Base-by-base conservation (phyloP, 2,329 filamentous ascomycete species). In the Calonectria naviculata region DNA sequence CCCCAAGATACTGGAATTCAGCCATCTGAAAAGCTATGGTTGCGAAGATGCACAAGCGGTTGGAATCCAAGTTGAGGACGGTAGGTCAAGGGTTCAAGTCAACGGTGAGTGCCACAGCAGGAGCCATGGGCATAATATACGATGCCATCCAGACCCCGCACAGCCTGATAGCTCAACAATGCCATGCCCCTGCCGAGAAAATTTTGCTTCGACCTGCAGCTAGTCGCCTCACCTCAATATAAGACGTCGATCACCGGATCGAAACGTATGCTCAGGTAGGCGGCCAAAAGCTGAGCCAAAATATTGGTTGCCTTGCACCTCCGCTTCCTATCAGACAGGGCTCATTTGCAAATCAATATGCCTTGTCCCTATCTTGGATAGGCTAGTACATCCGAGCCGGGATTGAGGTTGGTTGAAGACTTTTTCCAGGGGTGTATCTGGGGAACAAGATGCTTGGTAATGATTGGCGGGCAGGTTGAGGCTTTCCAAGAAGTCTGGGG, bases 1-100 rank as follows among this genome's bases (percentile, higher is more conserved):
- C 73, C 4, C 76, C 76, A 9, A 78, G 65, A 42, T 71, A 72
- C 24, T 78, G 64, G 10, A 78, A 74, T 17, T 76, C 74, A 24
- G 74, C 34, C 76, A 78, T 78, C 38, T 44, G 71, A 15, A 17
- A 31, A 31, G n/a, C 31, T 24, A 17, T 29, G 19, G 10, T 46
- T 12, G 31, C 34, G 29, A n/a, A 29, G 26, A 31, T 8, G 34
- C 24, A 17, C 12, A 4, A 8, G 34, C 15, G 8, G 21, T 26
- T 19, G 31, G 19, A 29, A 26, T 38, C 38, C 15, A n/a, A 28
- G 8, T 38, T 15, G n/a, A 3, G 13, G 34, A 26, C 26, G n/a
- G 31, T 4, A 58, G n/a, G 17, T 24, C 31, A 17, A n/a, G 19
- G 12, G 21, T 17, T 38, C 12, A 24, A 26, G 13, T 38, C 21